Conservation (phyloP, 1,284 basidiomycete genomes). For the Irpex rosettiformis region DNA sequence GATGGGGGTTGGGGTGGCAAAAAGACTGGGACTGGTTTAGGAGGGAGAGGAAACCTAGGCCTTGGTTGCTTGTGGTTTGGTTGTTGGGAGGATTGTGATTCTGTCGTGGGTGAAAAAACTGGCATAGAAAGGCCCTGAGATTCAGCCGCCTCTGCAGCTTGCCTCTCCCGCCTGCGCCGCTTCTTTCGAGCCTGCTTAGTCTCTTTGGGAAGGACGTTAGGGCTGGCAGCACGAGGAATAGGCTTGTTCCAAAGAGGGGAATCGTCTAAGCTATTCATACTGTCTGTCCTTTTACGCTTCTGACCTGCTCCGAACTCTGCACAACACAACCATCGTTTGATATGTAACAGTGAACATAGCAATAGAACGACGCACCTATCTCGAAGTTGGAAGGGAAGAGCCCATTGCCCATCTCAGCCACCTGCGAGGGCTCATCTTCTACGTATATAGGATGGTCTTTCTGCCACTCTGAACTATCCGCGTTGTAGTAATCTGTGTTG, state of each 20-base stretch:
- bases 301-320: conserved; percentile 6
- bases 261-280: background rate
- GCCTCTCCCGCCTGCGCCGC: conserved; percentile 16
- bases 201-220: conserved; percentile 10
- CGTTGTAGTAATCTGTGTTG: conserved; percentile 9
- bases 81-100: background rate
- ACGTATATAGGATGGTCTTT: background rate
- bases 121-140: background rate
- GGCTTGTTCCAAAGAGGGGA: background rate
- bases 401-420: background rate
- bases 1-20: background rate
- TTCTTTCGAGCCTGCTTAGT: conserved; percentile 20
- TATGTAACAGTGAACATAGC: background rate
- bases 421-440: background rate
- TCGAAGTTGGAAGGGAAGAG: background rate
- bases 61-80: background rate
- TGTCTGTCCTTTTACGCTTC: conserved; percentile 21
- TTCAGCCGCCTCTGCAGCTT: conserved; percentile 4
- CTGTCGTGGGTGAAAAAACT: background rate
- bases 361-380: background rate
- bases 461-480: background rate
- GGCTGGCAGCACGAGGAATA: background rate
- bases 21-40: background rate
- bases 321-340: background rate
- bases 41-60: conserved; percentile 1